Evolutionary conservation across 1,139 yeast genomes (phyloP), one percentile per base, ranked within the genome.

Genomic region (Saccharomyces hybrid): DNA sequence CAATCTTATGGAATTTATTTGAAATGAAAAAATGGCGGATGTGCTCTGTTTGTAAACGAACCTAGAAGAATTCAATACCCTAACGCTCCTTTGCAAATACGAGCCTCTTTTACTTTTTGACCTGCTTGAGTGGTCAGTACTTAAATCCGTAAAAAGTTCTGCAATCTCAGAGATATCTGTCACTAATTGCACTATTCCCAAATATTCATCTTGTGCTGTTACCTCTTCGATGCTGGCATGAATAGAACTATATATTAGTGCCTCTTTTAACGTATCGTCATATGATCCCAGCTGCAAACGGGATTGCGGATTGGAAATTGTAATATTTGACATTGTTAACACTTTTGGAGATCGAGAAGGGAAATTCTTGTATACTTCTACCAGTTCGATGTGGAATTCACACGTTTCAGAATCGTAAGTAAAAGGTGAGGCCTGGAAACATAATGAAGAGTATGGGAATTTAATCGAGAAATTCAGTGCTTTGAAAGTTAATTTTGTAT

Each of bases 31-130:
- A 12, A 61, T 56, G 3, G 69, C 66, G 1, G 60, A 50, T 7
- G 61, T 62, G 28, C 65, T 61, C 31, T 71, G 63, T 32, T 65
- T 66, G 52, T 63, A 64, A 12, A 63, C 58, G 29, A 69, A 51
- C 31, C 62, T 65, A 1, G 70, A 63, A 3, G 68, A 56, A 12
- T 61, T 59, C 51, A 66, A 38, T 19, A 66, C 57, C 41, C 69
- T 53, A 1, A 65, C 66, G 55, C 67, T 64, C 44, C 56, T 62
- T 44, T 58, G 63, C 59, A 61, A 49, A 24, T 47, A 48, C 3
- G 49, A 16, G 3, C 16, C 51, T 47, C 41, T 38, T 3, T 38
- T 38, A 16, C 53, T 53, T 31, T 49, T 51, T 3, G 49, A 47
- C 16, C 41, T 48, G 19, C 38, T 54, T 26, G 49, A 19, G 11